A percentile compares a stretch with the other conserved stretches of the same genome.
These are phyloP conservation scores for Aeschynomene evenia DNA, from an alignment of 306 rosid genomes.

Conservation along the genomic window DNA sequence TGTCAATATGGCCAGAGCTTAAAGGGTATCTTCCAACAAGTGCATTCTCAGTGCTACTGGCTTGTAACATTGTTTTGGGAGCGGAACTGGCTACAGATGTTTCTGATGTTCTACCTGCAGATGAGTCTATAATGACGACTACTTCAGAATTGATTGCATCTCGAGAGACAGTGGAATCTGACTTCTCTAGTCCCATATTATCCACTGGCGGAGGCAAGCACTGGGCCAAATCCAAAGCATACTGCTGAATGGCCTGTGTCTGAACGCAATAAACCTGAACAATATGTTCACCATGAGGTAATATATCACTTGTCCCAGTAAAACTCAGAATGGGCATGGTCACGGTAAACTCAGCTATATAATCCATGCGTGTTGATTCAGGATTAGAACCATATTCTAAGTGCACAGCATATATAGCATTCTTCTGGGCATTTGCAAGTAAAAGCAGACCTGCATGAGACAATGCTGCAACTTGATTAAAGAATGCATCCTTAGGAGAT, in stretches of 20 bases:
- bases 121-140: slow-evolving; percentile 44
- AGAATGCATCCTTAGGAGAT: slow-evolving; percentile 60
- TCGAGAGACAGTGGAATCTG: slow-evolving; percentile 34
- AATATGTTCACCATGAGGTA: slow-evolving; percentile 63
- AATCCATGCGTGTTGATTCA: slow-evolving; percentile 70
- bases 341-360: slow-evolving; percentile 69
- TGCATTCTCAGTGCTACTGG: slow-evolving; percentile 50
- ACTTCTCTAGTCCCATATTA: slow-evolving; percentile 48
- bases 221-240: slow-evolving; percentile 64
- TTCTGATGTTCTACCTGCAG: slow-evolving; percentile 61
- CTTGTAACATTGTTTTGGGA: slow-evolving; percentile 52
- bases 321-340: slow-evolving; percentile 77
- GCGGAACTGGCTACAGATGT: slow-evolving; percentile 45
- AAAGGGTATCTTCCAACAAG: slow-evolving; percentile 59
- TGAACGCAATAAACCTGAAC: slow-evolving; percentile 74
- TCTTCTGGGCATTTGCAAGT: slow-evolving; percentile 79
- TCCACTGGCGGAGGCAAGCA: slow-evolving; percentile 72
- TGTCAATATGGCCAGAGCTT: slow-evolving; percentile 58
- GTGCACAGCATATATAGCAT: slow-evolving; percentile 73
- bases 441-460: slow-evolving; percentile 61
- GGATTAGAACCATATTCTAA: slow-evolving; percentile 70
- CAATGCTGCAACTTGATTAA: slow-evolving; percentile 63
- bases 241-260: slow-evolving; percentile 84
- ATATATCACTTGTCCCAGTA: slow-evolving; percentile 64
- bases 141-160: slow-evolving; percentile 65